These are phyloP conservation scores for Annona squamosa DNA, from an alignment of 164 flowering plant species.

Conservation along the genomic window DNA sequence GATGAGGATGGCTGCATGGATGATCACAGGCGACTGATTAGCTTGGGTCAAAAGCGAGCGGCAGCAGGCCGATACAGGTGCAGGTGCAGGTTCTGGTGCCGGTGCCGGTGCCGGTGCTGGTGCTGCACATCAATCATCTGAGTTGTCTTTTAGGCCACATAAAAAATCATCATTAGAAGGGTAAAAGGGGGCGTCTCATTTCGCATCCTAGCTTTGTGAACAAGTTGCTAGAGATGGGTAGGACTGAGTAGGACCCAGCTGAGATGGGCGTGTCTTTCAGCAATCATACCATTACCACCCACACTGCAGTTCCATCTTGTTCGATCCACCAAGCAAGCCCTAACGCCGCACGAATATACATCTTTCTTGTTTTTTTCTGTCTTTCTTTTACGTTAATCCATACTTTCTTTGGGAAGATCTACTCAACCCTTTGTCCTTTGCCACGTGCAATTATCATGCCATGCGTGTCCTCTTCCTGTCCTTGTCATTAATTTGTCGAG, in stretches of 20 bases:
- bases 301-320: background rate
- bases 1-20: background rate
- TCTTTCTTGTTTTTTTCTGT: background rate
- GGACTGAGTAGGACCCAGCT: background rate
- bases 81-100: background rate
- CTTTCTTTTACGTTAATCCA: background rate
- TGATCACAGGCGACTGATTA: background rate
- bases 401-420: background rate
- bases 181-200: slow-evolving; percentile 1
- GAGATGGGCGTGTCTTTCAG: background rate
- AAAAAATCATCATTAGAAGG: background rate
- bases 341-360: background rate
- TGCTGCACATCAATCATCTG: slow-evolving; percentile 6
- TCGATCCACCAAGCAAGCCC: background rate
- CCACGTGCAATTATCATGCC: no score
- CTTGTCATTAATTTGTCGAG: no score
- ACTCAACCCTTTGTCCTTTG: background rate
- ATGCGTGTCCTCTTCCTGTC: no score
- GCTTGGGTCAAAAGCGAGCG: background rate
- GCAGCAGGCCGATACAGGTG: background rate
- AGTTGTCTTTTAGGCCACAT: slow-evolving; percentile 6
- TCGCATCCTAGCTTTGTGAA: slow-evolving; percentile 6
- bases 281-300: slow-evolving; percentile 1
- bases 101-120: no score
- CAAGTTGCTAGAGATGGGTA: slow-evolving; percentile 4